Conservation (phyloP, 441 rosid genomes). For the Codiaeum variegatum region DNA sequence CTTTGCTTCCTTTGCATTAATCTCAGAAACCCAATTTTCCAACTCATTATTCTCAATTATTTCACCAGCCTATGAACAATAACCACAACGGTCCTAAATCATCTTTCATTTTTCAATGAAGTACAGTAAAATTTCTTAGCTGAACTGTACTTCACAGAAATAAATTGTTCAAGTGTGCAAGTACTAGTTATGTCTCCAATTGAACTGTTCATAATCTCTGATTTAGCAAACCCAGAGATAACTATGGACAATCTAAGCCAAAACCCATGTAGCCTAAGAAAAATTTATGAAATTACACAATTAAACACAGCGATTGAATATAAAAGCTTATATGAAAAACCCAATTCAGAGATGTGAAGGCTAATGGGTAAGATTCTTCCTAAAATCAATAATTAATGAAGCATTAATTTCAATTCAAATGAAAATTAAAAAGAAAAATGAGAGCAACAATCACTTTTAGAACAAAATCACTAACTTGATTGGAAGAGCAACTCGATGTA, state of each 20-base stretch:
- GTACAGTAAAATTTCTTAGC: not conserved
- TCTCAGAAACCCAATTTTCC: not conserved
- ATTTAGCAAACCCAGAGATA: not conserved
- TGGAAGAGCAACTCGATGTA: conserved; percentile 7
- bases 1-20: not conserved
- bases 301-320: not conserved
- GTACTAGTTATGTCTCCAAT: not conserved
- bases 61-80: not conserved
- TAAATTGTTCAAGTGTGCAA: not conserved
- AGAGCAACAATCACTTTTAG: not conserved
- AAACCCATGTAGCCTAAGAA: not conserved
- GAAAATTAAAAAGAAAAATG: not conserved
- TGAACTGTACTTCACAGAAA: not conserved
- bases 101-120: not conserved
- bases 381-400: no score
- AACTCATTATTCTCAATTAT: not conserved
- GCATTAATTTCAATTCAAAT: not conserved
- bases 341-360: not conserved
- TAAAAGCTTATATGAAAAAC: not conserved
- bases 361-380: no score
- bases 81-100: not conserved
- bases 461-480: not conserved
- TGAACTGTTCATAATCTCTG: not conserved
- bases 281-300: not conserved
- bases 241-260: conserved; percentile 5